Percentiles rank a stretch among this genome's conserved stretches.
Conservation (phyloP, 192 early-diverging fungal species). For the Coemansia sp. region DNA sequence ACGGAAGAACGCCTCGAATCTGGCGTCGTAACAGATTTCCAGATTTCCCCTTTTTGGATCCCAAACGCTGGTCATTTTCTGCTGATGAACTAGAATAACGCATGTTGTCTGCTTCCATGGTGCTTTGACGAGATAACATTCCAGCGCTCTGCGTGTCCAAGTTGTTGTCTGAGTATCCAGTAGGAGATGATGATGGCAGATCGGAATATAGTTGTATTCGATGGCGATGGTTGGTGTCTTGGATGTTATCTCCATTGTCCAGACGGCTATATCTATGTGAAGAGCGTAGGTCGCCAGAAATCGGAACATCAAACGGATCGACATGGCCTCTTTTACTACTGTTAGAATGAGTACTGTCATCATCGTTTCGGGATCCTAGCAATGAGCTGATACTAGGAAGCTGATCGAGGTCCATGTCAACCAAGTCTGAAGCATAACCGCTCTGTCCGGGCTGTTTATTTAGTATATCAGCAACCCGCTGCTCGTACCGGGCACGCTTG, state of each 20-base stretch:
- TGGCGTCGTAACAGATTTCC: constrained; percentile 31
- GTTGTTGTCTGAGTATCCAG: background rate
- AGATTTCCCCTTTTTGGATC: constrained; percentile 18
- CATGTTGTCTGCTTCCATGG: background rate
- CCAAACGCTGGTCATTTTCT: constrained; percentile 9
- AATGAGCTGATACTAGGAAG: constrained; percentile 17
- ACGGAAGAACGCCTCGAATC: constrained; percentile 48
- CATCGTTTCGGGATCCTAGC: background rate
- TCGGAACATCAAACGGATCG: constrained; percentile 22
- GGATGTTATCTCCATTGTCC: background rate
- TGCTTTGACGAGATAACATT: background rate
- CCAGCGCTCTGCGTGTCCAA: background rate
- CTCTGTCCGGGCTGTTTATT: constrained; percentile 4
- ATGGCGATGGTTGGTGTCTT: background rate
- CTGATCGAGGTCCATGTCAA: background rate
- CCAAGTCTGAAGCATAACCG: background rate
- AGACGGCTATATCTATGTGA: background rate
- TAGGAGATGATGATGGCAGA: constrained; percentile 4
- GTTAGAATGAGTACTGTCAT: background rate
- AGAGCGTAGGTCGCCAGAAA: background rate
- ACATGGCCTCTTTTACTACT: too few species aligned
- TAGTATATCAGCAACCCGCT: background rate
- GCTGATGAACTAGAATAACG: background rate
- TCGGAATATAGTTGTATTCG: constrained; percentile 14
- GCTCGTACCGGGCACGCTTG: constrained; percentile 3